phyloP scores from a whole-genome alignment of 78 protist species.

The Dictyostelium purpureum region DNA sequence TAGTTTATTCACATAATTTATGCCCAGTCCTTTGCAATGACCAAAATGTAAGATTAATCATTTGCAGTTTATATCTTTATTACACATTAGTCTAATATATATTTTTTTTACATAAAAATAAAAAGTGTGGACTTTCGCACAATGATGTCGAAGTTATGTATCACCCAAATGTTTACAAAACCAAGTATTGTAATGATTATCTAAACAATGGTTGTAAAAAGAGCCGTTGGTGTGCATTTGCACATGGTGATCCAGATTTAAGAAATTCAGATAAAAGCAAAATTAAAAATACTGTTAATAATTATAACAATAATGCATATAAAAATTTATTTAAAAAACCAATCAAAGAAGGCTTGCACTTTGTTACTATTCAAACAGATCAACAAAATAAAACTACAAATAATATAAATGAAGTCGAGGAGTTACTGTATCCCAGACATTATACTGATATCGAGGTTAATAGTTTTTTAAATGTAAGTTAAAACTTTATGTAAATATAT shows the following conservation, averaged over 20 bases:
- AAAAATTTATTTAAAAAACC: too few relatives aligned
- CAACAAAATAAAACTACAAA: not conserved
- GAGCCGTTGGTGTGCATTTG: constrained; percentile 71
- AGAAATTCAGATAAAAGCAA: not conserved
- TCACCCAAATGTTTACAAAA: constrained; percentile 61
- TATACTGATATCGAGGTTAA: too few relatives aligned
- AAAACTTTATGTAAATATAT: not conserved
- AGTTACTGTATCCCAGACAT: not conserved
- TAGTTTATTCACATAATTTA: constrained; percentile 16
- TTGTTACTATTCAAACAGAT: not conserved
- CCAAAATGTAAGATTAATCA: constrained; percentile 30
- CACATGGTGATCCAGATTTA: constrained; percentile 32
- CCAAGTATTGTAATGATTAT: constrained; percentile 41
- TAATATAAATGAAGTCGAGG: not conserved
- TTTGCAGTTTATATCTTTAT: not conserved
- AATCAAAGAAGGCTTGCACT: too few relatives aligned
- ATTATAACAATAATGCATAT: not conserved
- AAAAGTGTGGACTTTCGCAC: constrained; percentile 55
- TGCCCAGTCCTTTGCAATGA: constrained; percentile 37
- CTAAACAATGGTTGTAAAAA: constrained; percentile 33
- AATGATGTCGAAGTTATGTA: constrained; percentile 74
- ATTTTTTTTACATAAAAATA: not conserved
- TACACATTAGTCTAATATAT: too few relatives aligned
- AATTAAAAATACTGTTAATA: not conserved
- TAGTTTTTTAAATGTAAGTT: too few relatives aligned